Conservation (phyloP, 2,329 filamentous ascomycete genomes). For the Exophiala oligosperma region DNA sequence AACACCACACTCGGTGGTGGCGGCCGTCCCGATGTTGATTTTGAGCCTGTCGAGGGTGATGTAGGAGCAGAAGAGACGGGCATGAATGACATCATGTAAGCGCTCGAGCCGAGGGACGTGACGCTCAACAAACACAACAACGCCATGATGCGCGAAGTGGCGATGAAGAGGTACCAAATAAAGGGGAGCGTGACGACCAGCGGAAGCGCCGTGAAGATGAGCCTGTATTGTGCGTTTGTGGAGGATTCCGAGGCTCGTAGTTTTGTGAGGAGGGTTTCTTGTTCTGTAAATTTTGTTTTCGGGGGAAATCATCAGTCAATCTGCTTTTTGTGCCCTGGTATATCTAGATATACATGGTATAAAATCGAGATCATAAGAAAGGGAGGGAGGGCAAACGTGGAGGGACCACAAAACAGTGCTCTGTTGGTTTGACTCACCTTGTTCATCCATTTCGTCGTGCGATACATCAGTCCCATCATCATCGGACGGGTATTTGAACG, state of each 20-base stretch:
- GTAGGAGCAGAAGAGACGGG: slow-evolving; percentile 8
- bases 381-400: too few relatives aligned
- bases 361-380: too few relatives aligned
- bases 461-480: slow-evolving; percentile 17
- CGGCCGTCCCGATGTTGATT: background rate
- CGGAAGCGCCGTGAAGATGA: slow-evolving; percentile 26
- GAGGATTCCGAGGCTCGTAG: slow-evolving; percentile 21
- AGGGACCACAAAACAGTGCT: background rate
- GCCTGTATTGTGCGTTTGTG: slow-evolving; percentile 24
- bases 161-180: slow-evolving; percentile 19
- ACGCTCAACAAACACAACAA: slow-evolving; percentile 25
- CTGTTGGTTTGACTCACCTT: slow-evolving; percentile 18
- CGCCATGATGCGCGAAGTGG: slow-evolving; percentile 10
- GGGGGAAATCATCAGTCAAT: too few relatives aligned
- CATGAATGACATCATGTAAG: slow-evolving; percentile 26
- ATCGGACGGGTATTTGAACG: slow-evolving; percentile 29
- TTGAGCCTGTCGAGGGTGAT: background rate
- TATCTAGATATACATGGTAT: too few relatives aligned
- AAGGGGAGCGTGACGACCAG: slow-evolving; percentile 24
- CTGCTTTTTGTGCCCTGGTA: too few relatives aligned
- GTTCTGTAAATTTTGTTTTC: slow-evolving; percentile 19
- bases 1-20: background rate
- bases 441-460: slow-evolving; percentile 28
- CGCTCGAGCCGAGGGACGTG: slow-evolving; percentile 25
- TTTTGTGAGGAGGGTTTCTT: slow-evolving; percentile 27